Evolutionary conservation across 768 basidiomycete species (phyloP), one percentile per base, ranked within the genome.

Genomic region (Myochromella boudieri): DNA sequence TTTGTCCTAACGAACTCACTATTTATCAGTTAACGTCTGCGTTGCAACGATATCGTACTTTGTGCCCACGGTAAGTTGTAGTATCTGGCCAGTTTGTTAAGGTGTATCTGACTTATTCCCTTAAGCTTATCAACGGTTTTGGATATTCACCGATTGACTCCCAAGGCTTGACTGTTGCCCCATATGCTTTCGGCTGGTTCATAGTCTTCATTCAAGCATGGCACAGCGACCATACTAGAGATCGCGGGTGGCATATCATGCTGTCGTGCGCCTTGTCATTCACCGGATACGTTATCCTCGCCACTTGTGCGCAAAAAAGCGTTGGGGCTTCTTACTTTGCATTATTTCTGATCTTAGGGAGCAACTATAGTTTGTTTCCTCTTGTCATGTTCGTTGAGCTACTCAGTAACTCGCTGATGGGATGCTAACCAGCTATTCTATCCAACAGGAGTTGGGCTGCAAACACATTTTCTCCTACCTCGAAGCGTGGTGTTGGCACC

Each of bases 201-300:
- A 68, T 78, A 67, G 77, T 80, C 25, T 52, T 81, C 50, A 61
- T 75, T 56, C 78, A 79, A 50, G 71, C 78, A 9, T 75, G 70
- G 70, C 75, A 82, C 59, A 77, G 75, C 55, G 80, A 82, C 54
- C 68, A 66, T 42, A 79, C 77, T 1, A 60, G 66, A 49, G 79
- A 81, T 55, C 63, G 80, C 52, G 79, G 80, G 25, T 80, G 68
- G 59, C 80, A 81, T 52, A 69, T 81, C 54, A 80, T 82, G 75
- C 60, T 63, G 1, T 76, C 76, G 6, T 69, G 70, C 42, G 57
- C 68, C 1, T 52, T 72, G 17, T 74, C 79, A 0, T 69, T 74
- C 53, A 60, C 75, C 9, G 79, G 78, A 15, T 82, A 82, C 50
- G 49, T 80, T 36, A 77, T 81, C 43, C 65, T 82, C 4, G 78